Conservation (phyloP, 2,329 filamentous ascomycete species). For the Rhinocladiella similis region DNA sequence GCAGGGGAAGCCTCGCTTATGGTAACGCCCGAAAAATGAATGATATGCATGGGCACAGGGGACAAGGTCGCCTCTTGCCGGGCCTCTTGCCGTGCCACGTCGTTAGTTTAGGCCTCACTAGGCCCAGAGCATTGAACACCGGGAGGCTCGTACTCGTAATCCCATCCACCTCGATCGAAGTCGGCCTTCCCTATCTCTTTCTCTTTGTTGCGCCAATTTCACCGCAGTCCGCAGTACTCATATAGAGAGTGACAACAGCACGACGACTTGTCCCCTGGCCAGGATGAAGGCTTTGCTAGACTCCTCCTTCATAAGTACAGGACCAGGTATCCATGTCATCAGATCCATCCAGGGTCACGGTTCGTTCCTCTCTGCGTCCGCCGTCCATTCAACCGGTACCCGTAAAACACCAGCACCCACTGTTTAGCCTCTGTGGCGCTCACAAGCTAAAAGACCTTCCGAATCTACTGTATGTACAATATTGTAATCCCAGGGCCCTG, state of each 20-base stretch:
- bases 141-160: too few species aligned
- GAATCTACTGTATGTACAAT: neutral
- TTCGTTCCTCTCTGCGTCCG: neutral
- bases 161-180: neutral
- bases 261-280: too few species aligned
- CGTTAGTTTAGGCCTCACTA: neutral
- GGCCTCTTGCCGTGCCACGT: slow-evolving; percentile 2
- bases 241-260: neutral
- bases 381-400: neutral
- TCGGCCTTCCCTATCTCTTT: neutral
- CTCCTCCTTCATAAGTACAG: too few species aligned
- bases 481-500: neutral
- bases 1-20: neutral
- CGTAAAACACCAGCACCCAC: neutral
- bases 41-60: neutral
- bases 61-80: neutral
- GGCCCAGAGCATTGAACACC: too few species aligned
- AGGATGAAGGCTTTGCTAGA: too few species aligned
- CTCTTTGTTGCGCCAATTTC: neutral
- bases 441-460: neutral
- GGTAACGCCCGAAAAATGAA: neutral
- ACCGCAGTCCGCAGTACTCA: neutral
- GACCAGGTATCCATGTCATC: too few species aligned
- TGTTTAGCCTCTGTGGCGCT: neutral
- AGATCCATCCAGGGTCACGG: too few species aligned